These are phyloP conservation scores for Curvularia spicifera DNA, from an alignment of 2,329 filamentous ascomycete species.

Conservation along the genomic window DNA sequence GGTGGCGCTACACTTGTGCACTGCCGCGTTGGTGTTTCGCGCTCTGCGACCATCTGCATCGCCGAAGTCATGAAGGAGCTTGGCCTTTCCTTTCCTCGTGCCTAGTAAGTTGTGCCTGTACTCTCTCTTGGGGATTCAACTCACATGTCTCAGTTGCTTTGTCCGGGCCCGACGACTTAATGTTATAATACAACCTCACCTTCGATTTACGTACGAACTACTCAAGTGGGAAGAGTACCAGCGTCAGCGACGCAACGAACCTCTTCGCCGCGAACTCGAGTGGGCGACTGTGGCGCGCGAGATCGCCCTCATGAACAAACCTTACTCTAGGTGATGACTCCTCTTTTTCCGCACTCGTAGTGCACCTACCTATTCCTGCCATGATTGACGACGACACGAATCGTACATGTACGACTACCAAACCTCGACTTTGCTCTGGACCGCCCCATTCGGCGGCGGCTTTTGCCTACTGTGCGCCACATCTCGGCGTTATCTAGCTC, in stretches of 20 bases:
- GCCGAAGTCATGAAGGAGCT: constrained; percentile 94
- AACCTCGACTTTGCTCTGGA: constrained; percentile 14
- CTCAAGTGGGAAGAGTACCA: constrained; percentile 93
- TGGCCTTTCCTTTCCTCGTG: constrained; percentile 82
- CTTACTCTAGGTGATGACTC: constrained; percentile 72
- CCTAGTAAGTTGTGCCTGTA: constrained; percentile 66
- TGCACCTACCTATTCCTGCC: constrained; percentile 15
- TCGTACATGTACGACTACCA: constrained; percentile 31
- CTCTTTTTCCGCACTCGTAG: constrained; percentile 7
- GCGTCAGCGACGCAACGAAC: constrained; percentile 60
- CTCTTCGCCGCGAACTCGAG: constrained; percentile 78
- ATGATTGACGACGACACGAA: constrained; percentile 32
- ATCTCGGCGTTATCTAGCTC: constrained; percentile 13
- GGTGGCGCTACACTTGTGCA: constrained; percentile 90
- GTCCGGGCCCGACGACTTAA: constrained; percentile 91
- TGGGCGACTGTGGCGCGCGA: constrained; percentile 89
- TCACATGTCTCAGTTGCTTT: constrained; percentile 68
- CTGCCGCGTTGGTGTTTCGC: constrained; percentile 92
- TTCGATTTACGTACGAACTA: constrained; percentile 90
- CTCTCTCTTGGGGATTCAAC: neutral
- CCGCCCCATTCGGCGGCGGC: constrained; percentile 13
- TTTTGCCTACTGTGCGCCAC: constrained; percentile 13
- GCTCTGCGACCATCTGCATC: constrained; percentile 96
- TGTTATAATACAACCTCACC: constrained; percentile 96
- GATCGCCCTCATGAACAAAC: constrained; percentile 94